Base-by-base conservation (phyloP, 306 rosid genomes). In the Trifolium pratense region DNA sequence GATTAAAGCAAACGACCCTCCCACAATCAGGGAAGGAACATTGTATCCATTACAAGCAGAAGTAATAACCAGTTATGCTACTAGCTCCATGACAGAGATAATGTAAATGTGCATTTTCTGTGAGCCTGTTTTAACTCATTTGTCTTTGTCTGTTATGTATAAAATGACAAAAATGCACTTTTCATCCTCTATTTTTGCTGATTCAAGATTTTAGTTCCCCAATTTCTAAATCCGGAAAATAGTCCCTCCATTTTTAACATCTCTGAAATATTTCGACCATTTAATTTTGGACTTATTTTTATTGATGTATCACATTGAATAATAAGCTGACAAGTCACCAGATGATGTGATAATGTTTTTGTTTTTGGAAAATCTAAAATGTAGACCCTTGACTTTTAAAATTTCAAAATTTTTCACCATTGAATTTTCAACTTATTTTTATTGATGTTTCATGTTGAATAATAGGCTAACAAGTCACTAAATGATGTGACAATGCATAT, bases 21-120 rank as follows among this genome's bases (percentile, higher is more conserved):
- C 83, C 86, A 73, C 71, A 80, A 76, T 78, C 71, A 72, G 59
- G 55, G 56, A 46, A 71, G 69, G 75, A 79, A 66, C 43, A 43
- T 23, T 74, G 57, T 51, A 78, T 52, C 81, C 82, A 83, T 73
- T 43, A 58, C 59, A 61, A 74, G 74, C 69, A 71, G 26, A 14
- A 4, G 64, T 75, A 73, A 84, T 78, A 84, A 75, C 77, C 45
- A 70, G 88, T 74, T 77, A 29, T 75, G 85, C 85, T 40, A 77
- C 83, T 55, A 71, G 82, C 83, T 85, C 53, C 85, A 62, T 15
- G 63, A 17, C 26, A 39, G 21, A 60, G 5, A 63, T 42, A 78
- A 77, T 63, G 51, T 70, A 79, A 70, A 59, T 70, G 71, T 39
- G 62, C 69, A 52, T 70, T 79, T 75, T 16, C 66, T 15, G 20